phyloP scores from a whole-genome alignment of 108 stramenopile species.

The Hondaea fermentalgiana region DNA sequence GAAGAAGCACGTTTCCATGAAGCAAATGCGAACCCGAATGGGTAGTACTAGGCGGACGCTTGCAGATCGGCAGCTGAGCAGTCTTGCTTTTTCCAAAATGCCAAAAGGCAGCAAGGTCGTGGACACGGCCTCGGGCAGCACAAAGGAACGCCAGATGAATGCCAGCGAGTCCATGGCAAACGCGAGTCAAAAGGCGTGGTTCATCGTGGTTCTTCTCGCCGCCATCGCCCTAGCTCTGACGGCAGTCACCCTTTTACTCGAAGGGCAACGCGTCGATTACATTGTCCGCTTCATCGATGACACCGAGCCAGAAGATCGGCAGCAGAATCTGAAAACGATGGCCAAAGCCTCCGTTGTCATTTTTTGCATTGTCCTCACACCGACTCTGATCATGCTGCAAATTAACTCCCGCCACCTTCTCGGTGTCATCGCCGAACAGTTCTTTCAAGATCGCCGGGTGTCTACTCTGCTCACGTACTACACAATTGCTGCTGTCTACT shows the following conservation, averaged over 20 bases:
- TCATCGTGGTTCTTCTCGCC: neutral
- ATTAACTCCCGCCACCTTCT: slow-evolving; percentile 1
- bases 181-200: neutral
- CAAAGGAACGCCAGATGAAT: neutral
- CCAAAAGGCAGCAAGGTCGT: no score
- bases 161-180: neutral
- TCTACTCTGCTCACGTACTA: neutral
- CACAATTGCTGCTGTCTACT: neutral
- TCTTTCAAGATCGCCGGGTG: neutral
- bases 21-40: no score
- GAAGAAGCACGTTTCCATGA: neutral
- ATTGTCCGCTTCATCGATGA: neutral
- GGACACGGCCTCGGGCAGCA: neutral
- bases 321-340: neutral
- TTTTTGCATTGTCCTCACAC: slow-evolving; percentile 4
- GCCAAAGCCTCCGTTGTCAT: neutral
- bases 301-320: neutral
- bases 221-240: neutral
- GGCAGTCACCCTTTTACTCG: neutral
- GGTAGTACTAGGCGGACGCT: no score
- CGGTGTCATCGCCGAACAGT: neutral
- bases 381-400: slow-evolving; percentile 9
- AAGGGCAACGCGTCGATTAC: neutral
- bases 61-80: no score
- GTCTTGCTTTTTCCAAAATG: no score